Evolutionary conservation across 441 rosid genomes (phyloP).

Genomic region (Erodium moschatum): DNA sequence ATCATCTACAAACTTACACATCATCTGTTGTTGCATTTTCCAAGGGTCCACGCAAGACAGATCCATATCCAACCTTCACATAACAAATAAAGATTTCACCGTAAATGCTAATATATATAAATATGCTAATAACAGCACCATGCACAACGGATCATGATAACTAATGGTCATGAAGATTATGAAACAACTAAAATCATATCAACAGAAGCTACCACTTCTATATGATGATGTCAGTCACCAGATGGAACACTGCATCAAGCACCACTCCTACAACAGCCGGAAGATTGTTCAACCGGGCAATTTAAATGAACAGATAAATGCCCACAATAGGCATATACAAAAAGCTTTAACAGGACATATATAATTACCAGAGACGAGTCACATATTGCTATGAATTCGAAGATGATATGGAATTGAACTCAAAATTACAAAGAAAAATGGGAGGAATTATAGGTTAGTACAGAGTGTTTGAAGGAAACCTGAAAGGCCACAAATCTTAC

Average conservation of each 20-base stretch:
- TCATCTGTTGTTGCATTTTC: constrained; percentile 72
- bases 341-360: not conserved
- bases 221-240: not conserved
- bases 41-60: constrained; percentile 86
- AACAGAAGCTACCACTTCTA: constrained; percentile 1
- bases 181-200: not conserved
- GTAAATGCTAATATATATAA: not conserved
- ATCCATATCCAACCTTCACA: constrained; percentile 87
- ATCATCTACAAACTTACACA: constrained; percentile 51
- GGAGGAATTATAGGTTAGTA: not conserved
- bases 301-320: not conserved
- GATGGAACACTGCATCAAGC: not conserved
- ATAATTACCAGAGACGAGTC: not conserved
- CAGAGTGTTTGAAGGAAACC: too few species aligned
- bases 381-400: not conserved
- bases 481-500: too few species aligned
- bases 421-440: not conserved
- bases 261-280: not conserved
- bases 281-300: constrained; percentile 3
- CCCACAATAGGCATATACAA: not conserved
- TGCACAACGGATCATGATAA: not conserved
- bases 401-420: not conserved
- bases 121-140: not conserved
- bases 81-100: constrained; percentile 16
- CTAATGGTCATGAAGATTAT: constrained; percentile 1